Base-by-base conservation (phyloP, 192 early-diverging fungal species). In the Mortierella hygrophila region DNA sequence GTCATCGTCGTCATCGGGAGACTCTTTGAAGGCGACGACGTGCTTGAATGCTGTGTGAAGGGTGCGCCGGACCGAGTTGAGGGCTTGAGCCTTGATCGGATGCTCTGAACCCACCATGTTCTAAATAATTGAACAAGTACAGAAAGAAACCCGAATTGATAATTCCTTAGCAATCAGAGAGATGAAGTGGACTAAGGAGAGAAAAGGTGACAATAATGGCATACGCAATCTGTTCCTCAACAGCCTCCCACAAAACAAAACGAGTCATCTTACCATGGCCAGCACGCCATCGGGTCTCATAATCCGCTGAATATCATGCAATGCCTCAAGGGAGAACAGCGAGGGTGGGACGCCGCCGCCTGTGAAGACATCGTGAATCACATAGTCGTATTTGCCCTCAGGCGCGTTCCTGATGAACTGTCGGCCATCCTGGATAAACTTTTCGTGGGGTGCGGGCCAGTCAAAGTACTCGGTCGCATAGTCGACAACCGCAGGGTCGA, bases 361-460 rank as follows among this genome's bases (percentile, higher is more conserved):
- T 0, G 97, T 96, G 82, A 98, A 98, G n/a, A 98, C 96, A 88
- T 98, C 97, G 82, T 97, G 97, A 20, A 97, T 86, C 40, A 98
- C 89, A 85, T 94, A 97, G 83, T 97, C 96, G 87, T 97, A 98
- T 42, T 83, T 88, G 52, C 71, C 69, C 0, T 78, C 47, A 8
- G 72, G 80, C 0, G 91, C 91, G 23, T 89, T 85, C 75, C 96
- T 92, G 32, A 98, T 88, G 77, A 94, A 96, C 41, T 79, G 79
- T 23, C 97, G 90, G 3, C 96, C 97, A 89, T 97, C 97, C 69
- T 90, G 91, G 69, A 97, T 87, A 81, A 93, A 88, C 72, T 94
- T 90, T 13, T 82, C 80, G 73, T 93, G 88, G 13, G 90, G 82
- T 29, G 71, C 80, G 21, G 74, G 81, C 74, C 97, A 90, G 29